Conservation (phyloP, 805 yeast genomes). For the Wickerhamiella australiensis region DNA sequence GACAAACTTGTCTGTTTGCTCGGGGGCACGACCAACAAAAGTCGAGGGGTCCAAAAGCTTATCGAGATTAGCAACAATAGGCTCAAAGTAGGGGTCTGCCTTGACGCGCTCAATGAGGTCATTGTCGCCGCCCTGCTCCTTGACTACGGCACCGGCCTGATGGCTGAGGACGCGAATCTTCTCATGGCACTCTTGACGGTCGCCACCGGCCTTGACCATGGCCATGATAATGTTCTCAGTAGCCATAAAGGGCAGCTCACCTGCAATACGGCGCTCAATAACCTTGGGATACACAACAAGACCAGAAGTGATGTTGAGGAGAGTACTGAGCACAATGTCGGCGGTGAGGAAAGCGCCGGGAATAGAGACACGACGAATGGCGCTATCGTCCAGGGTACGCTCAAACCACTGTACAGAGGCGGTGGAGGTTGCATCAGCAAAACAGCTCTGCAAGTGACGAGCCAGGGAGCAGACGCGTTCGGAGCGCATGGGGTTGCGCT, state of each 20-base stretch:
- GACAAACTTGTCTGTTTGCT: slow-evolving; percentile 91
- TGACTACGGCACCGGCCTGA: slow-evolving; percentile 94
- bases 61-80: slow-evolving; percentile 78
- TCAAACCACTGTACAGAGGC: slow-evolving; percentile 99
- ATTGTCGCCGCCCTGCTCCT: slow-evolving; percentile 97
- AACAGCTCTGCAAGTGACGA: slow-evolving; percentile 85
- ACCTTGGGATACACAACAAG: slow-evolving; percentile 97
- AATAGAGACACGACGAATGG: slow-evolving; percentile 90
- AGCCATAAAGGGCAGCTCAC: slow-evolving; percentile 98
- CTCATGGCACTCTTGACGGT: slow-evolving; percentile 97
- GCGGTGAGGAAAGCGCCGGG: slow-evolving; percentile 96
- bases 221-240: slow-evolving; percentile 99
- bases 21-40: slow-evolving; percentile 96
- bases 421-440: slow-evolving; percentile 89
- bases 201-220: slow-evolving; percentile 95
- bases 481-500: slow-evolving; percentile 98
- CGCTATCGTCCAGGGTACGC: slow-evolving; percentile 96
- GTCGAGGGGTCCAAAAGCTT: slow-evolving; percentile 77
- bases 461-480: slow-evolving; percentile 98
- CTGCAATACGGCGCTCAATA: slow-evolving; percentile 84
- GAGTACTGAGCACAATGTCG: slow-evolving; percentile 79
- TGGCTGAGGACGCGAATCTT: slow-evolving; percentile 92
- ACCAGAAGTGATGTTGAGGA: slow-evolving; percentile 86
- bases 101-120: slow-evolving; percentile 84
- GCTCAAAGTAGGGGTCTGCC: slow-evolving; percentile 68